These are phyloP conservation scores for Nematocida homosporus DNA, from an alignment of 371 early-diverging fungal species.

Conservation along the genomic window DNA sequence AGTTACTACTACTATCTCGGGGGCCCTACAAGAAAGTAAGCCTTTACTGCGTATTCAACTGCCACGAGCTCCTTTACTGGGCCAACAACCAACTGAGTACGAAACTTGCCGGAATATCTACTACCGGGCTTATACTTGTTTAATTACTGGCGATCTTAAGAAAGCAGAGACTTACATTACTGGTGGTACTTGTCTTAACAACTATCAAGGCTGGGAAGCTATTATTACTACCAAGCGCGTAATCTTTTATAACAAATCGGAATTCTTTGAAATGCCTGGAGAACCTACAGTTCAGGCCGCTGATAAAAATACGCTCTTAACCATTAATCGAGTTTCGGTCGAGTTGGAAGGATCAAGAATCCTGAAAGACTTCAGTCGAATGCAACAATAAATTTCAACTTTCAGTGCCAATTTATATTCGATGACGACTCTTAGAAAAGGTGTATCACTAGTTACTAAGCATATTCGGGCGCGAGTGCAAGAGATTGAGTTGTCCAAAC, in stretches of 20 bases:
- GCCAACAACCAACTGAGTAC: slow-evolving; percentile 23
- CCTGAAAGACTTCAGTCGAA: background rate
- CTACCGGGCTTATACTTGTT: slow-evolving; percentile 43
- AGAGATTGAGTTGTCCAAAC: slow-evolving; percentile 43
- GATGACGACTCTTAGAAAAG: slow-evolving; percentile 3
- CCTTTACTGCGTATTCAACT: slow-evolving; percentile 47
- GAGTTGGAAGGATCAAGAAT: slow-evolving; percentile 25
- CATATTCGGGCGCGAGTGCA: slow-evolving; percentile 19
- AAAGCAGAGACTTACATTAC: slow-evolving; percentile 32
- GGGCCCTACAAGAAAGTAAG: slow-evolving; percentile 27
- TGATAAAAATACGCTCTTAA: background rate
- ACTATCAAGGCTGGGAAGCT: slow-evolving; percentile 36
- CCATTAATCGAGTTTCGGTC: background rate
- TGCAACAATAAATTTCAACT: background rate
- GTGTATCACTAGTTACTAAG: slow-evolving; percentile 16
- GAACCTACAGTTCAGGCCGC: background rate
- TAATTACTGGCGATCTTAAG: background rate
- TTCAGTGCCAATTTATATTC: background rate
- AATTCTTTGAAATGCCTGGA: slow-evolving; percentile 15
- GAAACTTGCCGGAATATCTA: slow-evolving; percentile 38
- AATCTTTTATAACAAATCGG: slow-evolving; percentile 47
- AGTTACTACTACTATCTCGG: slow-evolving; percentile 39
- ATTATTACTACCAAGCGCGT: slow-evolving; percentile 27
- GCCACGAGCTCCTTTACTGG: slow-evolving; percentile 41
- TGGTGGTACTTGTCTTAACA: slow-evolving; percentile 16